Evolutionary conservation across 108 stramenopile species (phyloP).

Genomic region (Schizochytrium sp.): DNA sequence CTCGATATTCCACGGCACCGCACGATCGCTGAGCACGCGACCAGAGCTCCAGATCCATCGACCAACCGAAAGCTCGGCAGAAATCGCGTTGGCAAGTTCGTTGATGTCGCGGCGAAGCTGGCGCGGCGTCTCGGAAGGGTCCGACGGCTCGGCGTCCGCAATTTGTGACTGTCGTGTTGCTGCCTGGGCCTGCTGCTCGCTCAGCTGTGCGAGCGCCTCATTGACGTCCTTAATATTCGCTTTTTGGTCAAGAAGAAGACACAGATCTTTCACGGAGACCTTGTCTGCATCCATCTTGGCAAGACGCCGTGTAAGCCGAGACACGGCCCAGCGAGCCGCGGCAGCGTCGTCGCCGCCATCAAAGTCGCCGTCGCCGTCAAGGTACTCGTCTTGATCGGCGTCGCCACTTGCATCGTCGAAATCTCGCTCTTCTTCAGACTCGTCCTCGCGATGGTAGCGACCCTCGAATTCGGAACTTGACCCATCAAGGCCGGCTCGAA

Average conservation of each 20-base stretch:
- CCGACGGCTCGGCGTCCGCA: not conserved
- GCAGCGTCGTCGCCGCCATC: not conserved
- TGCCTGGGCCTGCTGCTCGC: not conserved
- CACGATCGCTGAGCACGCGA: not conserved
- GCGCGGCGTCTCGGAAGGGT: not conserved
- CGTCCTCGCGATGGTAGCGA: not conserved
- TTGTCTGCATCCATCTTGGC: not conserved
- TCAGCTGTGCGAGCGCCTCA: not conserved
- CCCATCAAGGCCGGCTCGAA: too few species aligned
- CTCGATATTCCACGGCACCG: slow-evolving; percentile 14
- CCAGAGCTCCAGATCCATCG: slow-evolving; percentile 16
- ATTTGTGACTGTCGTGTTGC: not conserved
- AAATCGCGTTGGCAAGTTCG: not conserved
- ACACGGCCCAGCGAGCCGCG: not conserved
- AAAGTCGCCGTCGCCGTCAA: not conserved
- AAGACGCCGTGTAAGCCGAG: not conserved
- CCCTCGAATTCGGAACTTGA: too few species aligned
- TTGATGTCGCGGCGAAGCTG: not conserved
- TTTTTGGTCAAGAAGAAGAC: not conserved
- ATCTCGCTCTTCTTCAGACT: not conserved
- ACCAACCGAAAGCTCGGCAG: not conserved
- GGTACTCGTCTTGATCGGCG: not conserved
- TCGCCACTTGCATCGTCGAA: not conserved
- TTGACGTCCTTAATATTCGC: slow-evolving; percentile 11
- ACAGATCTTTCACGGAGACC: not conserved